Evolutionary conservation across 495 filamentous ascomycete species (phyloP).

Genomic region (Stereocaulon alpinum): DNA sequence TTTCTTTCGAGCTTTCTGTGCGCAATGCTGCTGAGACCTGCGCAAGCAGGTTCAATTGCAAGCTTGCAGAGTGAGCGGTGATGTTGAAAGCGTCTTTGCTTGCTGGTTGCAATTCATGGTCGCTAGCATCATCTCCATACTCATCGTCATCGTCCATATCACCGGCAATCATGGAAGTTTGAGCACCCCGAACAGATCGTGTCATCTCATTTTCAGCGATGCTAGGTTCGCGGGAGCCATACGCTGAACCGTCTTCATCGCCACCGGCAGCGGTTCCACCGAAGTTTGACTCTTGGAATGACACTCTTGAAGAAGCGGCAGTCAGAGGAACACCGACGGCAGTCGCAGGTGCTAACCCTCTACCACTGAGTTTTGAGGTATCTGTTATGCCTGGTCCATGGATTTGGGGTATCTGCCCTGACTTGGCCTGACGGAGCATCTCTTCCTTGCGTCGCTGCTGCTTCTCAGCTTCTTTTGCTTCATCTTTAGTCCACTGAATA

Average conservation of each 20-base stretch:
- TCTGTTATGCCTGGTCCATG: conserved; percentile 26
- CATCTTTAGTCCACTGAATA: conserved; percentile 96
- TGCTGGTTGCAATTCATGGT: conserved; percentile 55
- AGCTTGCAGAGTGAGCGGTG: conserved; percentile 83
- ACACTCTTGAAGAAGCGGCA: conserved; percentile 40
- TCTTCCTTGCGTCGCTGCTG: conserved; percentile 64
- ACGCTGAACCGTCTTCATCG: conserved; percentile 46
- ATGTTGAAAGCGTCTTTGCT: conserved; percentile 91
- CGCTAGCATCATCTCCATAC: conserved; percentile 72
- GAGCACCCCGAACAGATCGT: conserved; percentile 30
- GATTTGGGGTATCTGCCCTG: conserved; percentile 29
- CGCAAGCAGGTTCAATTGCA: conserved; percentile 81
- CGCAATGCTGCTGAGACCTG: conserved; percentile 77
- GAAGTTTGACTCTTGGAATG: conserved; percentile 34
- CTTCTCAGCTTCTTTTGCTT: conserved; percentile 78
- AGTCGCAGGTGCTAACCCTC: conserved; percentile 31
- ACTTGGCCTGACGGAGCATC: conserved; percentile 61
- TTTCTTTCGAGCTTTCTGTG: conserved; percentile 56
- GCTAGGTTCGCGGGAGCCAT: conserved; percentile 50
- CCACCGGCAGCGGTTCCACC: conserved; percentile 33
- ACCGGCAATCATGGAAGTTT: conserved; percentile 31
- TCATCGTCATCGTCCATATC: conserved; percentile 72
- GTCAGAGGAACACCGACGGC: conserved; percentile 35
- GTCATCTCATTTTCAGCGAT: conserved; percentile 39
- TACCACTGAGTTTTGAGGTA: conserved; percentile 31